Conservation (phyloP, 106 monocot species). For the Ottelia alismoides region DNA sequence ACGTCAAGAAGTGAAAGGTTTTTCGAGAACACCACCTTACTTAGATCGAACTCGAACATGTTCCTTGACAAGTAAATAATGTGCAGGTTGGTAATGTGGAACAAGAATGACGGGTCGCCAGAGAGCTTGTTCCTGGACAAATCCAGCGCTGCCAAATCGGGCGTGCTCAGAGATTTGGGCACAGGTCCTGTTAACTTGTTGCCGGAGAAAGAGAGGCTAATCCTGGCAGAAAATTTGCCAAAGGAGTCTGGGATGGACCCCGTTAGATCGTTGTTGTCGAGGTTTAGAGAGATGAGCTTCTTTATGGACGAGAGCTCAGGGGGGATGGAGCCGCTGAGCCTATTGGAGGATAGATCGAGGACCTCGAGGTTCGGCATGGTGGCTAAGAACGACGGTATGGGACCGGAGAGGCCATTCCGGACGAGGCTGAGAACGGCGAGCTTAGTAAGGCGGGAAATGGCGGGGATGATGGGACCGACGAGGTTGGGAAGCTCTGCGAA, state of each 20-base stretch:
- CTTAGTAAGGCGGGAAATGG: constrained; percentile 17
- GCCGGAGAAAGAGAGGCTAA: constrained; percentile 25
- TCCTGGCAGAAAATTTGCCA: neutral
- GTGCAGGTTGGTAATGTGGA: constrained; percentile 13
- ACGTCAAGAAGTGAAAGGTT: constrained; percentile 20
- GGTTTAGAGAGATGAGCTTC: too few relatives aligned
- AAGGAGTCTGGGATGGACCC: too few relatives aligned
- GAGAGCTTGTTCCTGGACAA: constrained; percentile 32
- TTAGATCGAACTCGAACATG: constrained; percentile 37
- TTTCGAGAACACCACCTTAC: constrained; percentile 19
- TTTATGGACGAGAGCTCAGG: too few relatives aligned
- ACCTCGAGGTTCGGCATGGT: constrained; percentile 1
- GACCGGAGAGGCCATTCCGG: constrained; percentile 39
- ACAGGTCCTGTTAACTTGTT: constrained; percentile 36
- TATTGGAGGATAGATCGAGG: constrained; percentile 29
- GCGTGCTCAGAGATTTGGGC: constrained; percentile 9
- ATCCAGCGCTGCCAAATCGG: constrained; percentile 16
- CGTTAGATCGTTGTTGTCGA: too few relatives aligned
- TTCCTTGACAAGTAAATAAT: constrained; percentile 32
- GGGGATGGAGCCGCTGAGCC: constrained; percentile 35
- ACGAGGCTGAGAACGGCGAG: constrained; percentile 22
- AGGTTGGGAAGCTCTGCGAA: constrained; percentile 12
- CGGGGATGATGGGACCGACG: constrained; percentile 24
- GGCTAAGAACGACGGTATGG: constrained; percentile 27
- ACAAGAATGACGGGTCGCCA: constrained; percentile 39